Conservation (phyloP, 768 basidiomycete genomes). For the Pisolithus marmoratus region DNA sequence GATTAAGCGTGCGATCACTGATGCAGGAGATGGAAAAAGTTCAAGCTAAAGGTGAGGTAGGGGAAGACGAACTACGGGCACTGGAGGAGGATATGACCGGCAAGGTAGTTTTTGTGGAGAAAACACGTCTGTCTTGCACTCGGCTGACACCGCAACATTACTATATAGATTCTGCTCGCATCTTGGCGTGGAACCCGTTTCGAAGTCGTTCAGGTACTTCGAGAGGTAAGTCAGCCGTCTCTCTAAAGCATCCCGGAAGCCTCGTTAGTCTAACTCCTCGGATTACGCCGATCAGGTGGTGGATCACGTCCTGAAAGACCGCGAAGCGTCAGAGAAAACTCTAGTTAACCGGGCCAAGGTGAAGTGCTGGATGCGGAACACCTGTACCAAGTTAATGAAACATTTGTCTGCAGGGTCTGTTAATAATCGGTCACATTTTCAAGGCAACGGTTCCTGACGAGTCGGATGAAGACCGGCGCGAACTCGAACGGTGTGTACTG, state of each 20-base stretch:
- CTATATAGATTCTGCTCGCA: constrained; percentile 76
- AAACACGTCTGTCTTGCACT: no score
- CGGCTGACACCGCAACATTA: not conserved
- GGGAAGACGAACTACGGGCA: constrained; percentile 78
- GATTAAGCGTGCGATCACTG: constrained; percentile 21
- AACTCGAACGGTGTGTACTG: constrained; percentile 75
- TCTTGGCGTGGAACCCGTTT: constrained; percentile 97
- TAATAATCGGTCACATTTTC: constrained; percentile 87
- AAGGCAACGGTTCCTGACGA: constrained; percentile 82
- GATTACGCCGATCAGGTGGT: constrained; percentile 45
- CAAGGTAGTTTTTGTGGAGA: constrained; percentile 45
- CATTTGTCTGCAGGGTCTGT: constrained; percentile 53
- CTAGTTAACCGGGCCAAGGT: constrained; percentile 85
- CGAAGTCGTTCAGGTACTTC: constrained; percentile 87
- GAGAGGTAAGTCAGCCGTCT: constrained; percentile 42
- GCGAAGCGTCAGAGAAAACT: constrained; percentile 61
- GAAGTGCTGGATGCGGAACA: constrained; percentile 5
- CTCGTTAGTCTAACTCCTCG: not conserved
- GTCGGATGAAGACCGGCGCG: constrained; percentile 88
- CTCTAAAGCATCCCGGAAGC: constrained; percentile 2
- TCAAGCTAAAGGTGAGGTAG: constrained; percentile 83
- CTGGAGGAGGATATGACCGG: constrained; percentile 92
- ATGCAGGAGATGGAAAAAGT: constrained; percentile 82
- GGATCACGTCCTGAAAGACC: constrained; percentile 82
- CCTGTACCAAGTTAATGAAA: not conserved